Conservation (phyloP, 768 basidiomycete species). For the Rhodosporidiobolus odoratus region DNA sequence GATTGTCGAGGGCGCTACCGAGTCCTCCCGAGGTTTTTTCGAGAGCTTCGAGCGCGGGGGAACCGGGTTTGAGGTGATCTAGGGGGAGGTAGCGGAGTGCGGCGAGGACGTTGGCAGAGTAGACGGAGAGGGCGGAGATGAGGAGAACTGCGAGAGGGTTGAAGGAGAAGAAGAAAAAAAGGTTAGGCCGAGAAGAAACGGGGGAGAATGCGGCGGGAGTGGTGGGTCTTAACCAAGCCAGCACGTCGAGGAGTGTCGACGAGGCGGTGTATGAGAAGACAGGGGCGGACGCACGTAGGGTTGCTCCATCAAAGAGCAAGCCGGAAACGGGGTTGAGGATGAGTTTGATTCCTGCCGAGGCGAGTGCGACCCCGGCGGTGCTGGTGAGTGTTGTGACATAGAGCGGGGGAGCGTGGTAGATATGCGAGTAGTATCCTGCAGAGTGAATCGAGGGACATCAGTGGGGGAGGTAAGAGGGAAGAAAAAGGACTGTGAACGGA, state of each 20-base stretch:
- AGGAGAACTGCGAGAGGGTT: conserved; percentile 18
- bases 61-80: background rate
- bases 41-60: background rate
- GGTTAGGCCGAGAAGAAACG: no score
- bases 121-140: conserved; percentile 27
- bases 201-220: no score
- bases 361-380: conserved; percentile 8
- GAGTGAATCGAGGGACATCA: background rate
- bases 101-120: conserved; percentile 32
- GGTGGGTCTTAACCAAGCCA: no score
- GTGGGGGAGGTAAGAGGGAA: background rate
- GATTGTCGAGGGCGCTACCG: background rate
- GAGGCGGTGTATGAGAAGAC: no score
- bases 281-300: conserved; percentile 8
- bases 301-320: conserved; percentile 32
- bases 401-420: conserved; percentile 20
- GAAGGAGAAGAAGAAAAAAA: background rate
- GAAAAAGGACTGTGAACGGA: background rate
- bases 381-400: conserved; percentile 13
- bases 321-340: conserved; percentile 19
- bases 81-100: conserved; percentile 34
- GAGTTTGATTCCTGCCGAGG: conserved; percentile 1
- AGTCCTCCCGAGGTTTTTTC: background rate
- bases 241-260: no score
- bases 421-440: conserved; percentile 24